Base-by-base conservation (phyloP, 257 asterid species). In the Solanum pimpinellifolium region DNA sequence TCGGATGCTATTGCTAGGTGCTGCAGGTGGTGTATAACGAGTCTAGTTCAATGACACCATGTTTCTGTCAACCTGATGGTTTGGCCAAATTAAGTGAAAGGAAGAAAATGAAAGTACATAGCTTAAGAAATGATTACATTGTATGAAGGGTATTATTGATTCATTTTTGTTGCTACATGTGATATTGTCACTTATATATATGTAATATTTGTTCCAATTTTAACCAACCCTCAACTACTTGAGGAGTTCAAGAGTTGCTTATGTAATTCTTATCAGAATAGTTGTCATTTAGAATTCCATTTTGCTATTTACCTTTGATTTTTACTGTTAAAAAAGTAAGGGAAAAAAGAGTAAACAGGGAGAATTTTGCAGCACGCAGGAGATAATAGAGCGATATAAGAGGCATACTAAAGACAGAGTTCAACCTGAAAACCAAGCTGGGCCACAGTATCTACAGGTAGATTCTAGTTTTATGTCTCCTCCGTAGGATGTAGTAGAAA, bases 301-400 rank as follows among this genome's bases (percentile, higher is more conserved):
- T 29, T 47, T 80, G 85, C 85, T 29, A 16, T 49, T 5, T 16
- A 44, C 44, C 25, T 27, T 60, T 27, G 25, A 16, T 8, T 46
- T 27, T 27, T 47, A 29, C 37, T 27, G 9, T 29, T 49, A 3
- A 80, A 29, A 29, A 47, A 16, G 2, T 46, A 46, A 78, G 15
- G 25, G 10, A 27, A 15, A 14, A 77, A 27, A 3, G 68, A 80
- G 29, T 80, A 47, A 80, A 56, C 14, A 27, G 42, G 85, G 69
- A 80, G 85, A 49, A 29, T 2, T 31, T 81, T 2, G 42, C 94
- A 95, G 99, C 96, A 90, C 92, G 95, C 93, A 89, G 84, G 97
- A 90, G 87, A 93, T 93, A 6, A 93, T 95, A 33, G 94, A 93
- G 59, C 96, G 98, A 33, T 94, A 96, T 89, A 92, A 89, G 83